Percentiles rank a stretch among this genome's conserved stretches.
These are phyloP conservation scores for Mycena maculata DNA, from an alignment of 768 basidiomycete species.

Conservation along the genomic window DNA sequence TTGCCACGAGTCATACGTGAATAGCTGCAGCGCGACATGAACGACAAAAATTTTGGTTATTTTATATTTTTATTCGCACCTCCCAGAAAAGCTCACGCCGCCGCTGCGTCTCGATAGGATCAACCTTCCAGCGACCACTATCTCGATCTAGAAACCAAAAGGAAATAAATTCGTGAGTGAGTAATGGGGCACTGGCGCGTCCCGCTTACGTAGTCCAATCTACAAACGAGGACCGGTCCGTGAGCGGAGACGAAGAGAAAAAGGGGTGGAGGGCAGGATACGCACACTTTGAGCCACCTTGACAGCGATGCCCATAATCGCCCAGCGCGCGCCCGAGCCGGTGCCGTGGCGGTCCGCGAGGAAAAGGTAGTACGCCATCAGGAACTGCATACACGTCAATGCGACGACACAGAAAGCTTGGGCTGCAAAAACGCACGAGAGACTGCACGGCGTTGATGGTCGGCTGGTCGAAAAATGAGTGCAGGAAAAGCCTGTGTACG, in stretches of 20 bases:
- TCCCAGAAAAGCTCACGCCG: constrained; percentile 82
- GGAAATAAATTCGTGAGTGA: neutral
- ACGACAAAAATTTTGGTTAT: constrained; percentile 38
- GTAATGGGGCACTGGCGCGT: constrained; percentile 25
- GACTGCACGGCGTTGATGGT: constrained; percentile 77
- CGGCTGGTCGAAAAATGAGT: constrained; percentile 74
- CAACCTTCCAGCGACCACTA: constrained; percentile 75
- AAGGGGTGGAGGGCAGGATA: constrained; percentile 38
- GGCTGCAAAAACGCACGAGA: constrained; percentile 56
- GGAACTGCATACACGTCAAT: constrained; percentile 55
- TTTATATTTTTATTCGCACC: constrained; percentile 35
- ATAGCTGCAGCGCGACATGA: constrained; percentile 40
- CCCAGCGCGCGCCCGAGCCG: constrained; percentile 73
- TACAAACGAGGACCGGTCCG: constrained; percentile 40
- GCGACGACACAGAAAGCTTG: constrained; percentile 27
- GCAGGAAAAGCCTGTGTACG: constrained; percentile 65
- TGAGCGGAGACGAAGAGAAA: constrained; percentile 28
- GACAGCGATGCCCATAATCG: constrained; percentile 75
- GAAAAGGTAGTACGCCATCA: constrained; percentile 80
- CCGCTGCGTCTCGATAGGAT: constrained; percentile 65
- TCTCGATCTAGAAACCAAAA: constrained; percentile 64
- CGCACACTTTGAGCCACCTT: constrained; percentile 79
- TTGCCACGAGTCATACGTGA: constrained; percentile 67
- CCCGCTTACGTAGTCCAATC: constrained; percentile 76
- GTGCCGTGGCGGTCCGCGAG: constrained; percentile 76